Evolutionary conservation across 1,139 yeast genomes (phyloP), one percentile per base, ranked within the genome.

Genomic region (Candida sanyaensis): DNA sequence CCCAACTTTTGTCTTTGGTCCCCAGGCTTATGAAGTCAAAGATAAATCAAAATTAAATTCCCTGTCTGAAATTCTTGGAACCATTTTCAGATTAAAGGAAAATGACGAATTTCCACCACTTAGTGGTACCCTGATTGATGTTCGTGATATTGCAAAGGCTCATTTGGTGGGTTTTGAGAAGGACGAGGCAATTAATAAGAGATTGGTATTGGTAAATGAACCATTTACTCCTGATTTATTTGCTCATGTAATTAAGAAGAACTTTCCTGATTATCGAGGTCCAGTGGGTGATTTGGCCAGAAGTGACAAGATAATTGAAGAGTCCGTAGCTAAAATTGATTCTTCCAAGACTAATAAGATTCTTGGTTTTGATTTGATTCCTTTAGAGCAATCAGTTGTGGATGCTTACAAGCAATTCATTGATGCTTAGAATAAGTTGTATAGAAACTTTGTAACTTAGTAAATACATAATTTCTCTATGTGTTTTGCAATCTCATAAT

Each of bases 381-480:
- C 65, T 26, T 59, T 78, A 46, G 71, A 72, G 41, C 53, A 65
- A 28, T 59, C 75, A 6, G 64, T 77, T 12, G 55, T 56, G 45
- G 83, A 78, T 56, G 64, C 82, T 1, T 71, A 75, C 24, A 49
- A 57, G 29, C 84, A 79, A 55, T 69, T 78, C 40, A 52, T 73
- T 49, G 61, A 61, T 12, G 61, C 62, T 26, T 37, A 28, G 23
- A 49, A 6, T n/a, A 6, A 30, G 32, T 5, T 30, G 5, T 11
- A 30, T 30, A 30, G 21, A 17, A 17, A 17, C 21, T 2, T 17
- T 17, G 21, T 17, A 17, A 17, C 21, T 17, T 17, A 3, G 2
- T 30, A 10, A 11, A n/a, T 30, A 26, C 28, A 26, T 4, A 26
- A 26, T 17, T 17, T 17, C 21, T 17, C 3, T 17, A 17, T 26